Evolutionary conservation across 208 protist genomes (phyloP).

Genomic region (Novymonas esmeraldas): DNA sequence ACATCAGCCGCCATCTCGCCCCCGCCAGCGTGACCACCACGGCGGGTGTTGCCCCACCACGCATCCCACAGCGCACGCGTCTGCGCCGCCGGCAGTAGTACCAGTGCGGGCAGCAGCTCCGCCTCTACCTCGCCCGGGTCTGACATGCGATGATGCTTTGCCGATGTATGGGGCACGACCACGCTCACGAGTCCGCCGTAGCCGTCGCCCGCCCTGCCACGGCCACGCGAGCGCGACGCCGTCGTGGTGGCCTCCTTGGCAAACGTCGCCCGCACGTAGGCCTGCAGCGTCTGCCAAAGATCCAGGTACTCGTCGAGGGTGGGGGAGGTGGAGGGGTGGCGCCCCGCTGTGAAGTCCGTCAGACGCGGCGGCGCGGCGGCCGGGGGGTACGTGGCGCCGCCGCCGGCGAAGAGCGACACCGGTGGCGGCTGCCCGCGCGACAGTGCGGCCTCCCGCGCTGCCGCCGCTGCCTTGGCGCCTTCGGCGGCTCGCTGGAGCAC

Average conservation of each 20-base stretch:
- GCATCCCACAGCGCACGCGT: slow-evolving; percentile 19
- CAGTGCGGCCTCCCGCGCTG: not conserved
- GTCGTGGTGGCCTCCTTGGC: slow-evolving; percentile 5
- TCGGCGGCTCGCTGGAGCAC: slow-evolving; percentile 17
- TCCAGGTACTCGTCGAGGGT: slow-evolving; percentile 29
- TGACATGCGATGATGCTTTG: not conserved
- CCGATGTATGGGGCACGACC: slow-evolving; percentile 8
- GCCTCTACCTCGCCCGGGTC: slow-evolving; percentile 18
- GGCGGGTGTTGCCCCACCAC: slow-evolving; percentile 21
- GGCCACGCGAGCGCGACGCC: not conserved
- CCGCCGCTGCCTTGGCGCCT: not conserved
- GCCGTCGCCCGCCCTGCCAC: not conserved
- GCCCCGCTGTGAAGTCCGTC: slow-evolving; percentile 22
- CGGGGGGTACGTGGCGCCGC: not conserved
- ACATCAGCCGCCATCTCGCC: not conserved
- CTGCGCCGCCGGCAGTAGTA: slow-evolving; percentile 18
- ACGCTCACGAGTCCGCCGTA: slow-evolving; percentile 23
- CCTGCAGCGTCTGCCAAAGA: slow-evolving; percentile 30
- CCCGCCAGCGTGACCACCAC: not conserved
- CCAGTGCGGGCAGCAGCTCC: slow-evolving; percentile 24
- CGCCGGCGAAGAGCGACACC: not conserved
- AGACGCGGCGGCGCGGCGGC: slow-evolving; percentile 8
- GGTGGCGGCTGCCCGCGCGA: not conserved
- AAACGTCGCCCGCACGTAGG: slow-evolving; percentile 26
- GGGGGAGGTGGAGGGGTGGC: slow-evolving; percentile 2